These are phyloP conservation scores for Meira nashicola DNA, from an alignment of 1,284 basidiomycete species.

Conservation along the genomic window DNA sequence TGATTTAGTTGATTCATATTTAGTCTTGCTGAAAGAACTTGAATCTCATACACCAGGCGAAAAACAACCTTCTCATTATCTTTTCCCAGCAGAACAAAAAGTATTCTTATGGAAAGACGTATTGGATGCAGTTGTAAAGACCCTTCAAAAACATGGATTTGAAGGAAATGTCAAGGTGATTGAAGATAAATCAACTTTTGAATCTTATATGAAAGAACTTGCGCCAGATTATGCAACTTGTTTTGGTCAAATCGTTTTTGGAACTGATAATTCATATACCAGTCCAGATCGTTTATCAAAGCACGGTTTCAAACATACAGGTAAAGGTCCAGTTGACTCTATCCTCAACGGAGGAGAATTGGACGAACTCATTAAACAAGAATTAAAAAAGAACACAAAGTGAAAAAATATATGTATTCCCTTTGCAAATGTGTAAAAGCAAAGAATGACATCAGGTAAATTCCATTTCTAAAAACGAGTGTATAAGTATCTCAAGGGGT, in stretches of 20 bases:
- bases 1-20: slow-evolving; percentile 11
- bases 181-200: not conserved
- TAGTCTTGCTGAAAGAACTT: slow-evolving; percentile 8
- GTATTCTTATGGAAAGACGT: slow-evolving; percentile 5
- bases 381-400: not conserved
- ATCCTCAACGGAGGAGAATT: slow-evolving; percentile 12
- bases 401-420: not conserved
- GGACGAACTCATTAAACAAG: slow-evolving; percentile 8
- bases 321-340: slow-evolving; percentile 10
- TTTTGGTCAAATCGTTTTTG: slow-evolving; percentile 8
- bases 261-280: slow-evolving; percentile 11
- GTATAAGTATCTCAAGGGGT: too few species aligned
- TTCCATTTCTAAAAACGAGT: too few species aligned
- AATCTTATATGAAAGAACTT: slow-evolving; percentile 8
- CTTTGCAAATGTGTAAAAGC: too few species aligned
- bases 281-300: not conserved
- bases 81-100: slow-evolving; percentile 12
- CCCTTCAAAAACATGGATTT: not conserved
- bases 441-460: too few species aligned
- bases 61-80: slow-evolving; percentile 13
- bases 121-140: not conserved
- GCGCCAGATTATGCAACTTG: not conserved
- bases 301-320: slow-evolving; percentile 13
- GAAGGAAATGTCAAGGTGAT: slow-evolving; percentile 2
- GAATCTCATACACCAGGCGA: slow-evolving; percentile 8